Evolutionary conservation across 2,329 filamentous ascomycete species (phyloP), one percentile per base, ranked within the genome.

Genomic region (Pestalotiopsis sp.): DNA sequence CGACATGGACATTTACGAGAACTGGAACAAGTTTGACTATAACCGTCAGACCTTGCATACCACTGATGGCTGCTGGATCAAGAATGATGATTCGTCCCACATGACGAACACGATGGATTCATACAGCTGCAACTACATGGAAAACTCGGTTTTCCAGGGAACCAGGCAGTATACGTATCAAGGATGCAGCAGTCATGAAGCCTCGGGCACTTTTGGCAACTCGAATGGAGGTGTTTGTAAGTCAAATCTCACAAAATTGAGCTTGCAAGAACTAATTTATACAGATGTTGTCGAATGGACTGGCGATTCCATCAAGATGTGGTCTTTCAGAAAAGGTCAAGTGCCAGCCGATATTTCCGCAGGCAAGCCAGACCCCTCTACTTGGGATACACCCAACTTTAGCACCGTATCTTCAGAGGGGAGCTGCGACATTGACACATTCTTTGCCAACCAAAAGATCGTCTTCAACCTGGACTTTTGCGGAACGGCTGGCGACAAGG

Each of bases 1-100:
- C 68, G 90, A 92, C 78, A 84, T 92, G 70, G 89, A 92, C 74
- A 87, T 92, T 69, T 88, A 91, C 71, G 90, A 92, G 80, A 85
- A 86, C 64, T 89, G 89, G 76, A 91, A 91, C 78, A 75, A 82
- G 64, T 81, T 85, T 52, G 71, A 76, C 4, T 77, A 77, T 65
- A 89, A 91, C 78, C 78, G 81, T 67, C 84, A 92, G 77, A 78
- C 62, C 44, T 68, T 17, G 71, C 75, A 1, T n/a, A 40, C 13
- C 4, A 74, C 78, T 26, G 82, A 81, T 57, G 66, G 68, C 2
- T 85, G 82, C 73, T 72, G 55, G 3, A 70, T 84, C 57, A 38
- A 58, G 48, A 67, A 75, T 3, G 67, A 75, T 3, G 69, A 67
- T 7, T 48, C 40, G n/a, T 14, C 40, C 44, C 72, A 70, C 58